Evolutionary conservation across 169 alveolate species (phyloP).

Genomic region (Perkinsus olseni): DNA sequence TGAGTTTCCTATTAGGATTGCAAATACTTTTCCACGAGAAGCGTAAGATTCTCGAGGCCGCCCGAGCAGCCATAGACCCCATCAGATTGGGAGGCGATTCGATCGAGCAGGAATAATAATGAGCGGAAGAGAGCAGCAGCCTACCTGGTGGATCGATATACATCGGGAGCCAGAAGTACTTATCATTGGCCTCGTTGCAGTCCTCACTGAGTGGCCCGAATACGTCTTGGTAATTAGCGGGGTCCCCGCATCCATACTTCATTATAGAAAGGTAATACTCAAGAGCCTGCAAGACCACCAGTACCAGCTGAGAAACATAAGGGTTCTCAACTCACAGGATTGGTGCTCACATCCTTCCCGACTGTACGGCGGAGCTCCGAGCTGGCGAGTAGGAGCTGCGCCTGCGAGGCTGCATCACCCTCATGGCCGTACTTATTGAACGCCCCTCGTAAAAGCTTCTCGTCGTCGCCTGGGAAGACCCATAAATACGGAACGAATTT

Average conservation of each 20-base stretch:
- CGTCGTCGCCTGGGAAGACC: background rate
- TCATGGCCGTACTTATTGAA: background rate
- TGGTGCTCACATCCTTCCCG: background rate
- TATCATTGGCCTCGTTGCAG: background rate
- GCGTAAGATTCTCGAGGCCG: no score
- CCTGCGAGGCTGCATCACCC: background rate
- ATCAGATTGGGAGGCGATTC: no score
- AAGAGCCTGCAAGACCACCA: background rate
- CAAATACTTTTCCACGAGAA: no score
- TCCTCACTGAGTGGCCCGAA: background rate
- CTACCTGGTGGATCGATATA: background rate
- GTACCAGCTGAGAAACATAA: background rate
- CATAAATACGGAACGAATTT: background rate
- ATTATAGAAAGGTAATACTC: background rate
- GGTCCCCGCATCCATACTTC: background rate
- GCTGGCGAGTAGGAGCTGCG: background rate
- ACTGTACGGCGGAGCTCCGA: background rate
- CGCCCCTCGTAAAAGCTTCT: background rate
- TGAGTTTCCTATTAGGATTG: no score
- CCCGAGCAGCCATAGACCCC: no score
- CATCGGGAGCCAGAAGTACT: background rate
- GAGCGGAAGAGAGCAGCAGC: no score
- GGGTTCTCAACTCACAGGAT: background rate
- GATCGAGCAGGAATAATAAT: no score
- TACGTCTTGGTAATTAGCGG: background rate